Evolutionary conservation across 345 rosid species (phyloP).

Genomic region (Citrus mangshanensis): DNA sequence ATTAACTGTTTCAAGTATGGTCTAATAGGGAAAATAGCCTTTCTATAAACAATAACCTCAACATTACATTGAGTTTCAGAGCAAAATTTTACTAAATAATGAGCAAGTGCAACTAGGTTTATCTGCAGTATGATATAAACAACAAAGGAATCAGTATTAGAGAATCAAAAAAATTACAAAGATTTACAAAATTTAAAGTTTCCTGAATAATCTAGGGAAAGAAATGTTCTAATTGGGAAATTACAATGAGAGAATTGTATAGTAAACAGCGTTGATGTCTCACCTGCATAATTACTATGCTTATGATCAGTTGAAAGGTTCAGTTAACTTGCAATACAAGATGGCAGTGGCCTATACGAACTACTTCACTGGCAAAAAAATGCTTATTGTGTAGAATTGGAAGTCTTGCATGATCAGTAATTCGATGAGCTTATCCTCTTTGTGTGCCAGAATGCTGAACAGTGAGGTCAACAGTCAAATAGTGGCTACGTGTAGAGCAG

Average conservation of each 20-base stretch:
- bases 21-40: no score
- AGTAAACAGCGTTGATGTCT: no score
- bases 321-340: neutral
- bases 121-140: neutral
- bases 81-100: neutral
- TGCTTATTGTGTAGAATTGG: neutral
- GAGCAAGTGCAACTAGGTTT: neutral
- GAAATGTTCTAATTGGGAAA: neutral
- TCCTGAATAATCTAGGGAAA: neutral
- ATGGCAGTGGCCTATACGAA: neutral
- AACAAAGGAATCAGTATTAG: neutral
- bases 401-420: neutral
- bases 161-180: no score
- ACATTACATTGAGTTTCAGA: neutral
- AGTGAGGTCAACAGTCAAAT: neutral
- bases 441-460: neutral
- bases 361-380: neutral
- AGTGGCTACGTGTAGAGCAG: neutral
- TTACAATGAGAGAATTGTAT: no score
- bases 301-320: neutral
- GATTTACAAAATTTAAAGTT: neutral
- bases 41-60: neutral
- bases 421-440: neutral
- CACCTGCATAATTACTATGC: neutral
- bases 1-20: no score